A percentile compares a stretch with the other conserved stretches of the same genome.
These are phyloP conservation scores for Pseudofabraea citricarpa DNA, from an alignment of 2,329 filamentous ascomycete species.

Conservation along the genomic window DNA sequence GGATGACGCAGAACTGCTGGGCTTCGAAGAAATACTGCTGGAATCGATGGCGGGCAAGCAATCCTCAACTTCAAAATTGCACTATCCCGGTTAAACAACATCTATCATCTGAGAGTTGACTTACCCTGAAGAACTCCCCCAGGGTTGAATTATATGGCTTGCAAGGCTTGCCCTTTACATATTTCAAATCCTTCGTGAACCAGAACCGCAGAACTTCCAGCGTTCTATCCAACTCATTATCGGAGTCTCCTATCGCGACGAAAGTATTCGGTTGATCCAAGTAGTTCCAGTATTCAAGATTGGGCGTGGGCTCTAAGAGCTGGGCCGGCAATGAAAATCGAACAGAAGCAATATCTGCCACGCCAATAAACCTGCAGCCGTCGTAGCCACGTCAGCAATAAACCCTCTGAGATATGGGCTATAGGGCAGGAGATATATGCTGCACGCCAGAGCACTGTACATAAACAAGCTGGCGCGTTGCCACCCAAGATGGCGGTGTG, in stretches of 20 bases:
- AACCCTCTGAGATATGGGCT: no score
- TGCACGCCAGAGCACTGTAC: no score
- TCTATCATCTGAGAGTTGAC: slow-evolving; percentile 20
- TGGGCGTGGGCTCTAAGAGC: slow-evolving; percentile 91
- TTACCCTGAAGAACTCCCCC: slow-evolving; percentile 92
- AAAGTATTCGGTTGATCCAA: slow-evolving; percentile 93
- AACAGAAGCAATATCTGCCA: slow-evolving; percentile 90
- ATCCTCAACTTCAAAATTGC: slow-evolving; percentile 91
- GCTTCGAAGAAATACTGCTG: slow-evolving; percentile 11
- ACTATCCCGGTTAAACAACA: slow-evolving; percentile 44
- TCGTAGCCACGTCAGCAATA: no score
- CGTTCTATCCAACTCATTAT: slow-evolving; percentile 90
- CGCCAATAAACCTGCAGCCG: slow-evolving; percentile 77
- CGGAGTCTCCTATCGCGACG: slow-evolving; percentile 74
- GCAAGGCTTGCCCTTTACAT: slow-evolving; percentile 96
- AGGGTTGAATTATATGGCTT: slow-evolving; percentile 98
- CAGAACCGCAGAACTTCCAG: slow-evolving; percentile 92
- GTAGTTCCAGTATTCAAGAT: slow-evolving; percentile 99
- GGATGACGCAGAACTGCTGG: slow-evolving; percentile 23
- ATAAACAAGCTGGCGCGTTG: no score
- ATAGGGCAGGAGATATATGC: no score
- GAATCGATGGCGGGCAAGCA: slow-evolving; percentile 58
- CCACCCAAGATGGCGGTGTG: slow-evolving; percentile 12
- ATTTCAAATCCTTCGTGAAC: slow-evolving; percentile 99
- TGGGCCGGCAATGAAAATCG: slow-evolving; percentile 95